A percentile compares a stretch with the other conserved stretches of the same genome.
Conservation (phyloP, 768 basidiomycete genomes). For the Xerocomellus dryophilus region DNA sequence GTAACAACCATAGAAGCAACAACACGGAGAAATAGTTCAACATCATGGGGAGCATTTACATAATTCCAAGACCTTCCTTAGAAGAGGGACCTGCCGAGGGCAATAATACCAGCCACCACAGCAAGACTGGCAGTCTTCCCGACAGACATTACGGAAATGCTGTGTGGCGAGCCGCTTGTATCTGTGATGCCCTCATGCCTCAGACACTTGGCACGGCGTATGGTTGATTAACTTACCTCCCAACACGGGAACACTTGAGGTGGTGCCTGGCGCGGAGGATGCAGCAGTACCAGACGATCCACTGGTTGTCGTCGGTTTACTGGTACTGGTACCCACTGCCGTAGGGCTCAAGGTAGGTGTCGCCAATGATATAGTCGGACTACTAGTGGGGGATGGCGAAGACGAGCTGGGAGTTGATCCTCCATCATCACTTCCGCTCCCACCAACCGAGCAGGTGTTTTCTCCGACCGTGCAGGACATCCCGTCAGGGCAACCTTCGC, state of each 20-base stretch:
- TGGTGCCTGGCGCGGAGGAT: no score
- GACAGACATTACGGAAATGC: not conserved
- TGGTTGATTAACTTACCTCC: conserved; percentile 1
- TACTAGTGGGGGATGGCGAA: no score
- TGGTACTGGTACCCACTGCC: not conserved
- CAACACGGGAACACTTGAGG: not conserved
- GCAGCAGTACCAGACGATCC: no score
- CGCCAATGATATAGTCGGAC: not conserved
- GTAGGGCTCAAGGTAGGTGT: not conserved
- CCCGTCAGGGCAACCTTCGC: conserved; percentile 20
- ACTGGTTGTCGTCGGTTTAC: no score
- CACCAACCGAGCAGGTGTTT: conserved; percentile 3
- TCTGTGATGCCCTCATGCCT: not conserved
- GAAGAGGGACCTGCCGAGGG: not conserved
- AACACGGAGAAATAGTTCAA: not conserved
- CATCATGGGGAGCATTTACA: not conserved
- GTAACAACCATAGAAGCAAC: not conserved
- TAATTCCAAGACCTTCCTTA: not conserved
- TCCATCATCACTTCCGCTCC: conserved; percentile 1
- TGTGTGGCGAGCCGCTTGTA: conserved; percentile 7
- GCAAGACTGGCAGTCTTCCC: conserved; percentile 6
- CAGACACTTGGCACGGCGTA: not conserved
- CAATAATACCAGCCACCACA: conserved; percentile 1
- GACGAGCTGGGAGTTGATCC: not conserved
- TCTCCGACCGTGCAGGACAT: conserved; percentile 2